Evolutionary conservation across 148 eudicot genomes (phyloP).

Genomic region (Chenopodium album): DNA sequence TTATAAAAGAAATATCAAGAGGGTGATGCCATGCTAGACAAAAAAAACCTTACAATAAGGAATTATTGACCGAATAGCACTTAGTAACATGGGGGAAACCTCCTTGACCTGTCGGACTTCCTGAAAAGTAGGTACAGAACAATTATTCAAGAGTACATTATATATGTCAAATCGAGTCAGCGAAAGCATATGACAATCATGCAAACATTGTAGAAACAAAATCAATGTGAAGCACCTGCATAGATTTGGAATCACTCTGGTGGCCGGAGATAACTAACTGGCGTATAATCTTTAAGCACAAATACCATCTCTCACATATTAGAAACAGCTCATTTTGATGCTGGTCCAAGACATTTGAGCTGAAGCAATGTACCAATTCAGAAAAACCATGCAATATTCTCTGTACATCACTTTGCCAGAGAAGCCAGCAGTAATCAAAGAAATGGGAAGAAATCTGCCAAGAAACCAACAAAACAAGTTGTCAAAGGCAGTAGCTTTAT

Average conservation of each 20-base stretch:
- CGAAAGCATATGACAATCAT: not conserved
- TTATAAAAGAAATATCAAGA: not conserved
- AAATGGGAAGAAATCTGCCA: constrained; percentile 95
- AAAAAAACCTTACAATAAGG: constrained; percentile 68
- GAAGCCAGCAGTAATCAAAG: constrained; percentile 96
- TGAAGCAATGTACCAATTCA: constrained; percentile 46
- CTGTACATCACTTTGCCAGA: constrained; percentile 90
- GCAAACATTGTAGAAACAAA: not conserved
- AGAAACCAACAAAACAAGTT: constrained; percentile 24
- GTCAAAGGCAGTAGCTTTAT: constrained; percentile 13
- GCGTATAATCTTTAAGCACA: constrained; percentile 85
- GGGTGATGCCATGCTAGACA: constrained; percentile 7
- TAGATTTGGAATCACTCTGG: constrained; percentile 77
- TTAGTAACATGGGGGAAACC: constrained; percentile 72
- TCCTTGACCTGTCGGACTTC: constrained; percentile 95
- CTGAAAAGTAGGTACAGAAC: constrained; percentile 35
- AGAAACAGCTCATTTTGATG: constrained; percentile 71
- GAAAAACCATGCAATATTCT: constrained; percentile 71
- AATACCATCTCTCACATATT: constrained; percentile 91
- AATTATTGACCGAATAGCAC: constrained; percentile 73
- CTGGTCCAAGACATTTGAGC: constrained; percentile 42
- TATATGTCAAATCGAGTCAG: constrained; percentile 19
- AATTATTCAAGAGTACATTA: constrained; percentile 4
- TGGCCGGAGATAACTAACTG: constrained; percentile 76
- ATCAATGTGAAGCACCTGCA: constrained; percentile 53